Conservation (phyloP, 495 filamentous ascomycete genomes). For the Geoglossum glabrum region DNA sequence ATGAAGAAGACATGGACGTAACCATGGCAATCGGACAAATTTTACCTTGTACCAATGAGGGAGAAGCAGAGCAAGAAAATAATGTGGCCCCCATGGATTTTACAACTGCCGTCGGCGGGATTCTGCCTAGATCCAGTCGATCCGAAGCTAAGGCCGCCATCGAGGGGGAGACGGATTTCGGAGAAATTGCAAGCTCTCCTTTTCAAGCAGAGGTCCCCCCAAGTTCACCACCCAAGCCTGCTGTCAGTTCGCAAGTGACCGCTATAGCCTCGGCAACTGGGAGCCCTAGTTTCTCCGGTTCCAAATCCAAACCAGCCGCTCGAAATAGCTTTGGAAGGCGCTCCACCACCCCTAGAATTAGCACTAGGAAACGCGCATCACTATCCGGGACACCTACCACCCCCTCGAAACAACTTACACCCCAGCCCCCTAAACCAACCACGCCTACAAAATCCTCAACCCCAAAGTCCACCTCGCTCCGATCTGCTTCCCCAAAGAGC, state of each 20-base stretch:
- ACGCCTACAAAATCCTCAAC: slow-evolving; percentile 34
- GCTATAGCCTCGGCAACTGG: slow-evolving; percentile 35
- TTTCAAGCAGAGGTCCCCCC: slow-evolving; percentile 25
- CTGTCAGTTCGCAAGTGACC: slow-evolving; percentile 14
- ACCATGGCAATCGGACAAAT: slow-evolving; percentile 59
- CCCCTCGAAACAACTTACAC: slow-evolving; percentile 30
- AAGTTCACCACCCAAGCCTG: slow-evolving; percentile 17
- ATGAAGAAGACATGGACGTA: slow-evolving; percentile 37
- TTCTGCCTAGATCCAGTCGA: slow-evolving; percentile 36
- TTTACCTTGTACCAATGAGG: slow-evolving; percentile 13
- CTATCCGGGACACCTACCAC: slow-evolving; percentile 28
- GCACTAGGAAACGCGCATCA: slow-evolving; percentile 12
- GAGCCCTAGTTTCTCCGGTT: slow-evolving; percentile 35
- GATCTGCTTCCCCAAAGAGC: slow-evolving; percentile 33
- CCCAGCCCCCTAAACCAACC: slow-evolving; percentile 28
- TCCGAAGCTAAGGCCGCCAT: slow-evolving; percentile 19
- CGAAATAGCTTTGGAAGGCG: slow-evolving; percentile 27
- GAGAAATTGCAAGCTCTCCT: slow-evolving; percentile 33
- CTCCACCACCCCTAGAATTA: slow-evolving; percentile 24
- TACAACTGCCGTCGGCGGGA: slow-evolving; percentile 52
- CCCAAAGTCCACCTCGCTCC: slow-evolving; percentile 23
- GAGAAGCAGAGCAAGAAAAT: slow-evolving; percentile 18
- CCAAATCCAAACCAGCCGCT: slow-evolving; percentile 28
- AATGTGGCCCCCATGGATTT: slow-evolving; percentile 51
- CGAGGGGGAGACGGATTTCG: slow-evolving; percentile 36